Base-by-base conservation (phyloP, 2,329 filamentous ascomycete genomes). In the Phyllosticta capitalensis region DNA sequence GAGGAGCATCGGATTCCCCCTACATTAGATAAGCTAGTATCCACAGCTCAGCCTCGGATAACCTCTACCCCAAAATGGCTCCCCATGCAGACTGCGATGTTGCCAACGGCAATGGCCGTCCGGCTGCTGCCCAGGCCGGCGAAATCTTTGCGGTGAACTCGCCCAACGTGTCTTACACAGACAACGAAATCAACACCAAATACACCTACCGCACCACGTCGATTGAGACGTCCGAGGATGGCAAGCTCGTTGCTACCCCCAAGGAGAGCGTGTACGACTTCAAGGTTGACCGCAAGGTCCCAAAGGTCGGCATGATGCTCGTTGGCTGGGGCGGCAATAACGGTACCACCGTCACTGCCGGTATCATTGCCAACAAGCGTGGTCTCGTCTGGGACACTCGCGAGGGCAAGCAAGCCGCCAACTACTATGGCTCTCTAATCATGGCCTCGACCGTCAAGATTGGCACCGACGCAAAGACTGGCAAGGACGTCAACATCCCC, bases 311-410 rank as follows among this genome's bases (percentile, higher is more conserved):
- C 71, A 84, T 96, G 79, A 97, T 99, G 94, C 83, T 99, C 65
- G 92, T 99, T 66, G 94, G 94, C 64, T 92, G 88, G 85, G 94
- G 94, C 76, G 94, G 94, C 71, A 99, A 99, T 84, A 99, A 99
- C 73, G 94, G 94, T 65, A 90, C 90, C 65, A 99, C 94, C 61
- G 90, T 99, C 63, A 97, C 94, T 62, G 94, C 94, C 63, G 94
- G 92, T 74, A 95, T 99, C 76, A 83, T 99, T 72, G 94, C 92
- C 76, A 99, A 99, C 78, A 89, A 90, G 72, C 89, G 87, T 67
- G 82, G 84, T 61, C 83, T 97, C 61, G 79, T 81, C 63, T 99
- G 94, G 94, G 90, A 96, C 65, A 97, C 94, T 68, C 92, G 92
- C 70, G 90, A 96, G 76, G 92, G 92, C 57, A 78, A 83, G 66